phyloP scores from a whole-genome alignment of 1,139 yeast species.

The Ogataea hybrid region DNA sequence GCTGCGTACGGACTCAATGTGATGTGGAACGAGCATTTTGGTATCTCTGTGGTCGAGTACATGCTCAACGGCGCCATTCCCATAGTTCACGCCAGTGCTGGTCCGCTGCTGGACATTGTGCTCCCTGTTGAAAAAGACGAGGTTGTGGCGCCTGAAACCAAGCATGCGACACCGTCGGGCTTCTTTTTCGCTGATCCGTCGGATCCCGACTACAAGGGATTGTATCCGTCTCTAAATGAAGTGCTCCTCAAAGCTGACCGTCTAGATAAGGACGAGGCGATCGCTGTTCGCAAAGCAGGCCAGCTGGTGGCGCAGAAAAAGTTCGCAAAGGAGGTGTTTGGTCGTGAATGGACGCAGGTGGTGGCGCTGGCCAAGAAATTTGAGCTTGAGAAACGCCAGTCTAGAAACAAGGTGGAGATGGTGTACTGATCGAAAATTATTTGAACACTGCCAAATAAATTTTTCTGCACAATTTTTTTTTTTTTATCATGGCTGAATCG shows the following conservation, averaged over 20 bases:
- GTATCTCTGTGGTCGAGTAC: conserved; percentile 95
- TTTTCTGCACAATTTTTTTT: conserved; percentile 10
- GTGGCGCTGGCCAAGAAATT: conserved; percentile 36
- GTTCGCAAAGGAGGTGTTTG: conserved; percentile 70
- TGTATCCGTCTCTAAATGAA: conserved; percentile 42
- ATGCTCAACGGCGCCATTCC: conserved; percentile 86
- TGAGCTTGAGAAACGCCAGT: conserved; percentile 41
- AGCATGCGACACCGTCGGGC: conserved; percentile 42
- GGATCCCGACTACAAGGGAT: conserved; percentile 54
- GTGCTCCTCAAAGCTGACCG: conserved; percentile 45
- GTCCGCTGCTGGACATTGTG: conserved; percentile 87
- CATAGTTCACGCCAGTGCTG: conserved; percentile 90
- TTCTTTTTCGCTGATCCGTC: conserved; percentile 68
- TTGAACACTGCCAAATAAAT: conserved; percentile 8
- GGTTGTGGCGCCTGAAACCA: conserved; percentile 10
- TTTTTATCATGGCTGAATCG: conserved; percentile 11
- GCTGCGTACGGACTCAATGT: conserved; percentile 85
- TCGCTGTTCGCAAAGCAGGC: conserved; percentile 51
- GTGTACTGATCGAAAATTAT: conserved; percentile 33
- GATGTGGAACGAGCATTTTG: conserved; percentile 99
- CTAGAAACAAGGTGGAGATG: conserved; percentile 40
- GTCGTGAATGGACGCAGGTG: conserved; percentile 55
- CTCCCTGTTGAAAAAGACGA: conserved; percentile 43
- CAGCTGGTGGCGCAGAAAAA: conserved; percentile 48
- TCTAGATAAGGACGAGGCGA: conserved; percentile 39